Conservation (phyloP, 208 protist genomes). For the Phytomonas francai region DNA sequence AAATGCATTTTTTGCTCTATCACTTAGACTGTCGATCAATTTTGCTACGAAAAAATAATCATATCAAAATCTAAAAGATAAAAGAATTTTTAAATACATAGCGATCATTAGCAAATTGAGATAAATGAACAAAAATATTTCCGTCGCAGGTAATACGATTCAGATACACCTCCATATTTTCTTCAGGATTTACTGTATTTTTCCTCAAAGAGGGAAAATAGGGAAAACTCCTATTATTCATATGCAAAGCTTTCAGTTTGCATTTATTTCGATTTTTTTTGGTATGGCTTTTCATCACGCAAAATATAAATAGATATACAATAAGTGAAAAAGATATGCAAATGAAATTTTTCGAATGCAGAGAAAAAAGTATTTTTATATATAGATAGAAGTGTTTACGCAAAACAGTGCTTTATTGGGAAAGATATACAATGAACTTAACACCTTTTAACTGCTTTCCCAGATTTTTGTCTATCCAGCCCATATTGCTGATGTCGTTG, state of each 20-base stretch:
- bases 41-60: not conserved
- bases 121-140: conserved; percentile 9
- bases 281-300: not conserved
- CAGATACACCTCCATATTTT: not conserved
- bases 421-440: not conserved
- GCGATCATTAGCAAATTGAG: not conserved
- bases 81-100: conserved; percentile 8
- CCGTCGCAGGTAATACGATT: not conserved
- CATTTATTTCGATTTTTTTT: not conserved
- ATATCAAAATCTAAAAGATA: not conserved
- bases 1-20: not conserved
- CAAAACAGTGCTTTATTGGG: not conserved
- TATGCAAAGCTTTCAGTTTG: not conserved
- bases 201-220: conserved; percentile 8
- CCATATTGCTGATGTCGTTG: not conserved
- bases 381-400: conserved; percentile 1
- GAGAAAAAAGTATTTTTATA: not conserved
- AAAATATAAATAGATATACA: not conserved
- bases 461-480: not conserved
- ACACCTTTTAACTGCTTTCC: not conserved
- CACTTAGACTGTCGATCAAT: not conserved
- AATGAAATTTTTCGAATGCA: not conserved
- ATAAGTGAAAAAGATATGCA: not conserved
- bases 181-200: conserved; percentile 2
- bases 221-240: conserved; percentile 1